phyloP scores from a whole-genome alignment of 2,329 filamentous ascomycete species.

The Stagonosporopsis chrysanthemi region DNA sequence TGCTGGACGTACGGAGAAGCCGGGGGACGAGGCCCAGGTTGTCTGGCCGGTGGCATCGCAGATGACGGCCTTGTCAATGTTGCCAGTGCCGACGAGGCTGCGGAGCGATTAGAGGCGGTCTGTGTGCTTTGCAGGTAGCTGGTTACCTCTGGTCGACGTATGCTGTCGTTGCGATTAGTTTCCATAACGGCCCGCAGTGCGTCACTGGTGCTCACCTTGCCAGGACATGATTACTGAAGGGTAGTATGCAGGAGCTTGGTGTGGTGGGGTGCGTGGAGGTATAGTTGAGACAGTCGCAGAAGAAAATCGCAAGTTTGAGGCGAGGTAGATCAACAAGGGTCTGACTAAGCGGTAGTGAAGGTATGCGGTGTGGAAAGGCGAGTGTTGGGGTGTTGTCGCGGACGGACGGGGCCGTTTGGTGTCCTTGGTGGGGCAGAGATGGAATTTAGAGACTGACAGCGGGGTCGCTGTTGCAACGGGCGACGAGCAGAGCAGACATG shows the following conservation, averaged over 20 bases:
- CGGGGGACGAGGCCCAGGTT: conserved; percentile 85
- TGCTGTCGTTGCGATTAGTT: conserved; percentile 43
- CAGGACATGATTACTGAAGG: conserved; percentile 51
- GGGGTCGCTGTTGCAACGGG: conserved; percentile 10
- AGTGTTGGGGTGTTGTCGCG: conserved; percentile 26
- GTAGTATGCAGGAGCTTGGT: conserved; percentile 34
- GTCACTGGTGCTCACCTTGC: conserved; percentile 48
- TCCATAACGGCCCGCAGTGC: conserved; percentile 1
- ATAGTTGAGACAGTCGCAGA: conserved; percentile 22
- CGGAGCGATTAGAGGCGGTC: conserved; percentile 24
- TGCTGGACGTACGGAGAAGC: conserved; percentile 71
- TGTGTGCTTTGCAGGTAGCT: neutral
- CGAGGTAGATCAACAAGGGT: conserved; percentile 24
- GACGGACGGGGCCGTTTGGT: conserved; percentile 25
- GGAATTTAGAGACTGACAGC: conserved; percentile 11
- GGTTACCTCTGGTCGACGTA: conserved; percentile 53
- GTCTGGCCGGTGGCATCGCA: conserved; percentile 58
- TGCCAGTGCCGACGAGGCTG: conserved; percentile 54
- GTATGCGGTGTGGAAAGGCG: conserved; percentile 35
- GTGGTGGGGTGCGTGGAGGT: conserved; percentile 20
- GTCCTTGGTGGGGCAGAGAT: conserved; percentile 17
- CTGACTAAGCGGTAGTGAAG: conserved; percentile 36
- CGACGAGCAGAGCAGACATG: neutral
- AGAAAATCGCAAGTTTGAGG: conserved; percentile 25
- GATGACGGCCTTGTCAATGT: conserved; percentile 59